Evolutionary conservation across 805 yeast genomes (phyloP), one percentile per base, ranked within the genome.

Genomic region (Candida vartiovaarae): DNA sequence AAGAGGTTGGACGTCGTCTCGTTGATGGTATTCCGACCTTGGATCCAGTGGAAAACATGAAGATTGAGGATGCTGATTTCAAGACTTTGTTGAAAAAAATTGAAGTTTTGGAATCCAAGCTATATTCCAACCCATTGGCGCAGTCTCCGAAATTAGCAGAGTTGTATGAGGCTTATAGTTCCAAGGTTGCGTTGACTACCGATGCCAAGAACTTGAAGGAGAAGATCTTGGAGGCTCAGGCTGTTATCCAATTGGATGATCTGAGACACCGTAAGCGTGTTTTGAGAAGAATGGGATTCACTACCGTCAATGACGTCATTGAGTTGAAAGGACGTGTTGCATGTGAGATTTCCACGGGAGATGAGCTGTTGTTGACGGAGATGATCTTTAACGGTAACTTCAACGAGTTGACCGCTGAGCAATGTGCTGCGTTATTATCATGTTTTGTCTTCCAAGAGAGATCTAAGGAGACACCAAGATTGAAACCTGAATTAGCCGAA

Each of bases 381-480:
- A 70, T 93, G 53, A 85, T 93, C 30, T 93, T 93, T 73, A 90
- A 90, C 61, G 98, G 98, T 76, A 84, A 86, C 25, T 93, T 93
- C 69, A 88, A 82, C 55, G 96, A 88, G 40, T 70, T 93, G 48
- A 73, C 80, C 5, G 82, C 96, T 2, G 95, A 86, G 55, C 96
- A 89, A 62, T 81, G 95, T 63, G 97, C 97, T 9, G 87, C 97
- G 0, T 66, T 93, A 42, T 66, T 93, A 41, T 89, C 96, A 32
- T 89, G 97, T 66, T 93, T 91, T 65, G 97, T 95, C 5, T 93
- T 93, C 76, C 96, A 93, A 63, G 99, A 95, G 61, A 78, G 95
- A 58, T 85, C 95, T 34, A 89, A 89, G 60, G 95, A 86, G 59
- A 75, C 80, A 0, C 93, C 96, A 41, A 76, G 91, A 52, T 70